Conservation (phyloP, 2,329 filamentous ascomycete genomes). For the Penicillium sp. region DNA sequence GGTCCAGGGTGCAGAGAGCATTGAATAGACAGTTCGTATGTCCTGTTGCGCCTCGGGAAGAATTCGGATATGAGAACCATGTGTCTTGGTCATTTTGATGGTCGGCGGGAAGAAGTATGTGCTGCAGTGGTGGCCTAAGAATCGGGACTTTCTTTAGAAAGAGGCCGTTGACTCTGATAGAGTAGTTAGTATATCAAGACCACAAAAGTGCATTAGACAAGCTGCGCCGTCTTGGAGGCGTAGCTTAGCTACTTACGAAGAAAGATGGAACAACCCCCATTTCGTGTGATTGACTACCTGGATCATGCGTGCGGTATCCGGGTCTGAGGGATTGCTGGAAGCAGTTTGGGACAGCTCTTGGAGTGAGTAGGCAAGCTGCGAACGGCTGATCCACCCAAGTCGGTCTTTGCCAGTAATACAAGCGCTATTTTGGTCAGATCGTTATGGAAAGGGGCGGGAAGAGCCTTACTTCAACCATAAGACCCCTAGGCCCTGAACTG, state of each 20-base stretch:
- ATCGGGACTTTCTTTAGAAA: conserved; percentile 25
- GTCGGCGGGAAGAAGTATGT: conserved; percentile 6
- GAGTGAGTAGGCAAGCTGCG: conserved; percentile 31
- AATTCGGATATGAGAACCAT: conserved; percentile 30
- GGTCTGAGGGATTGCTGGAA: conserved; percentile 18
- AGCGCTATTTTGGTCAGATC: conserved; percentile 28
- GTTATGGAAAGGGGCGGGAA: neutral
- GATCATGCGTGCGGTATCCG: conserved; percentile 22
- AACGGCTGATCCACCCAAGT: conserved; percentile 35
- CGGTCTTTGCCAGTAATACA: conserved; percentile 39
- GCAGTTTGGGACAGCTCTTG: conserved; percentile 28
- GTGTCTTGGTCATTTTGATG: conserved; percentile 22
- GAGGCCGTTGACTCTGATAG: conserved; percentile 28
- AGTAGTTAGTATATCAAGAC: conserved; percentile 14
- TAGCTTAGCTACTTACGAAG: conserved; percentile 26
- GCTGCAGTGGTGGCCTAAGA: conserved; percentile 25
- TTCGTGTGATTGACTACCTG: conserved; percentile 23
- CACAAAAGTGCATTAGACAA: neutral
- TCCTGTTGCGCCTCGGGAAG: conserved; percentile 17
- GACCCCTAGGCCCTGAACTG: conserved; percentile 37
- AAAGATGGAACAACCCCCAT: conserved; percentile 35
- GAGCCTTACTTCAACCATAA: conserved; percentile 35
- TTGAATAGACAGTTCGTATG: conserved; percentile 28
- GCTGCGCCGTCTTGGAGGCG: neutral
- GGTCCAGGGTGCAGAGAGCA: conserved; percentile 26